Base-by-base conservation (phyloP, 352 stramenopile species). In the Globisporangium mamillatum region DNA sequence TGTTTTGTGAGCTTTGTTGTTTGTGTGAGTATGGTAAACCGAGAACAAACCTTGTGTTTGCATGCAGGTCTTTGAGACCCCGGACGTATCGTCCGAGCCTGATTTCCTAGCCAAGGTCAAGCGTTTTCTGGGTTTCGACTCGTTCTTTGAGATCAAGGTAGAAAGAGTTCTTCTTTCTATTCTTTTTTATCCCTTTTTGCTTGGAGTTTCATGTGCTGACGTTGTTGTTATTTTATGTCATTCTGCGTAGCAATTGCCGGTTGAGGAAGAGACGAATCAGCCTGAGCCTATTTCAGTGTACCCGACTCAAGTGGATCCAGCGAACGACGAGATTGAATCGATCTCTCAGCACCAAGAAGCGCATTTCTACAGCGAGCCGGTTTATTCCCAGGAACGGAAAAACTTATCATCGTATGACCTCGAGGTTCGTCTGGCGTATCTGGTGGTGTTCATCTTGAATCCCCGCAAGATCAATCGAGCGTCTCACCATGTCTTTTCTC, bases 111-210 rank as follows among this genome's bases (percentile, higher is more conserved):
- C 58, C 36, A 85, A 86, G 69, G 67, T 85, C 44, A 87, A 81
- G 34, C 71, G 69, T 7, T 92, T 92, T 46, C 68, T 94, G 12
- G 78, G 73, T 1, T 94, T 92, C 27, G 69, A 92, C 60, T 72
- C 67, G 0, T 92, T 89, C 71, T 91, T 92, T 48, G 82, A 89
- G 58, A 83, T 90, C 32, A 74, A 80, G 50, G 82, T 91, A 70
- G 2, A 73, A 59, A 70, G 2, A 73, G 63, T 4, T 22, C 52
- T 29, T 25, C 10, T 16, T n/a, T 38, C 24, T 27, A 32, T 32
- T 32, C 29, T 32, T 32, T 32, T 32, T 32, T 32, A 32, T 29
- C 20, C 3, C 0, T 18, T 59, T 22, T 44, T 18, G 18, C 36
- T 27, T 20, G 3, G n/a, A 22, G 9, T 54, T 14, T 54, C 50